Conservation (phyloP, 2,329 filamentous ascomycete genomes). For the Leptoxyphium fumago region DNA sequence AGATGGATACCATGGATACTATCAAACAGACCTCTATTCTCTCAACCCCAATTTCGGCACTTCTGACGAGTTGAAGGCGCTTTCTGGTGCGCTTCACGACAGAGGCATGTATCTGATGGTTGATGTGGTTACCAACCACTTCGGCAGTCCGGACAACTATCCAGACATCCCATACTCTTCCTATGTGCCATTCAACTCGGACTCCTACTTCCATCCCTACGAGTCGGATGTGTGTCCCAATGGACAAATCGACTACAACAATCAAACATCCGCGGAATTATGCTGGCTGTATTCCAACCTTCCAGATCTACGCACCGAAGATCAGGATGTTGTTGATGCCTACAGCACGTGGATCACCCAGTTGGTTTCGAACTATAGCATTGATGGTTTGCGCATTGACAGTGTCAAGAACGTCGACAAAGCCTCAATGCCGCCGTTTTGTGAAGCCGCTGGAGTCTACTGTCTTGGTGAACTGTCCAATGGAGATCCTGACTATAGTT, state of each 20-base stretch:
- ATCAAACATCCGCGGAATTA: conserved; percentile 10
- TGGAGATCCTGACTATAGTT: conserved; percentile 10
- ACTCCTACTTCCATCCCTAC: conserved; percentile 31
- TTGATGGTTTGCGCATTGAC: conserved; percentile 22
- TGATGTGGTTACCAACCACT: conserved; percentile 30
- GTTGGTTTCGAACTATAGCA: conserved; percentile 24
- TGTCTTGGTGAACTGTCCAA: conserved; percentile 18
- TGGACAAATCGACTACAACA: conserved; percentile 34
- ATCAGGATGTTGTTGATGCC: conserved; percentile 19
- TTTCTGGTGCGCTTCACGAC: conserved; percentile 26
- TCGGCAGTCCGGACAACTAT: conserved; percentile 10
- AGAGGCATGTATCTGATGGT: conserved; percentile 34
- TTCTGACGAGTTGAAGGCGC: conserved; percentile 24
- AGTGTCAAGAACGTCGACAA: conserved; percentile 19
- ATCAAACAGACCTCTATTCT: conserved; percentile 26
- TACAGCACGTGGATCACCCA: conserved; percentile 24
- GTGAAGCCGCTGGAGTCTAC: conserved; percentile 15
- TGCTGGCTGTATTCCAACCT: conserved; percentile 37
- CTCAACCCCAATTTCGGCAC: conserved; percentile 32
- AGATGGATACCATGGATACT: conserved; percentile 32
- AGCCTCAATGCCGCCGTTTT: conserved; percentile 16
- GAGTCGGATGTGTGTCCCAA: conserved; percentile 24
- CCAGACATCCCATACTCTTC: conserved; percentile 7
- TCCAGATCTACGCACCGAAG: conserved; percentile 29
- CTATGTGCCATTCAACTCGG: conserved; percentile 22